Evolutionary conservation across 257 asterid species (phyloP).

Genomic region (Nicotiana sylvestris): DNA sequence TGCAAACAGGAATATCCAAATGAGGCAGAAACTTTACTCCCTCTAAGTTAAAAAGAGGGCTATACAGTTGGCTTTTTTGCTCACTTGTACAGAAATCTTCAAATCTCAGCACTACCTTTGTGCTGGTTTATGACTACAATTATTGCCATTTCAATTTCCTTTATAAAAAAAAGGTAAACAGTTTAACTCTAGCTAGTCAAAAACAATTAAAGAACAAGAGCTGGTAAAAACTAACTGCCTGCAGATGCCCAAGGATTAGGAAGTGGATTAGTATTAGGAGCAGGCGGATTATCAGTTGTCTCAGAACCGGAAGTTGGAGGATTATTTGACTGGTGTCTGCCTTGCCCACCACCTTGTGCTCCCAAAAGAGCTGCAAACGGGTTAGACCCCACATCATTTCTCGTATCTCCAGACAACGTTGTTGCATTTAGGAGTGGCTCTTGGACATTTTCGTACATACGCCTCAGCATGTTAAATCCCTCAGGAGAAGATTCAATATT

Average conservation of each 20-base stretch:
- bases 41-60: background rate
- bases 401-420: conserved; percentile 38
- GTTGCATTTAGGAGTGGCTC: conserved; percentile 58
- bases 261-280: conserved; percentile 55
- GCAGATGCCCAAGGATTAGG: conserved; percentile 62
- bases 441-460: conserved; percentile 61
- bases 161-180: background rate
- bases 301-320: conserved; percentile 33
- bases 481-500: conserved; percentile 61
- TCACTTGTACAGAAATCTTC: background rate
- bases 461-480: conserved; percentile 66
- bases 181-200: background rate
- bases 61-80: background rate
- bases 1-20: background rate
- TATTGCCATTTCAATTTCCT: background rate
- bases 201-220: background rate
- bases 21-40: background rate
- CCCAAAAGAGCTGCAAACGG: conserved; percentile 54
- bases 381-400: conserved; percentile 38
- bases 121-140: background rate
- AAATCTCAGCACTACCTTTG: background rate
- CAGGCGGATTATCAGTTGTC: conserved; percentile 31
- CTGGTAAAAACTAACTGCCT: conserved; percentile 31
- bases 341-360: conserved; percentile 36
- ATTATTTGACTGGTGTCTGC: conserved; percentile 25